A percentile compares a stretch with the other conserved stretches of the same genome.
Conservation (phyloP, 352 stramenopile genomes). For the Globisporangium cylindrosporum region DNA sequence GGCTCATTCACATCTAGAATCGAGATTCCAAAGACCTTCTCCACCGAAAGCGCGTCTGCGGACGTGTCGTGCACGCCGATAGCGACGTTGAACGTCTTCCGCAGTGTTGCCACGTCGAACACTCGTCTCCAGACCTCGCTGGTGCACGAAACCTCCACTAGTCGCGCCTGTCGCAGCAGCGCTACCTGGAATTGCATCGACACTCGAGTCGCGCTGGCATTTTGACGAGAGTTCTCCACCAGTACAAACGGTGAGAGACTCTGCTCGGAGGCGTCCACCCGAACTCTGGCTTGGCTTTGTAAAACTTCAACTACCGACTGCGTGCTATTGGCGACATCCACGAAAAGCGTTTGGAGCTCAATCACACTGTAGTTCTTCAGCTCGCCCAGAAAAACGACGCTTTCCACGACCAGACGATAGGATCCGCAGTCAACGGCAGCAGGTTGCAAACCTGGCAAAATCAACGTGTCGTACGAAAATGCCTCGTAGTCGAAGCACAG, state of each 20-base stretch:
- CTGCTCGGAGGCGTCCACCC: background rate
- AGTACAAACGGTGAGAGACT: background rate
- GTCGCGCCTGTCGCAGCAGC: constrained; percentile 9
- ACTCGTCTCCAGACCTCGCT: constrained; percentile 29
- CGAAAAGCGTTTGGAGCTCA: background rate
- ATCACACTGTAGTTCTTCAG: constrained; percentile 13
- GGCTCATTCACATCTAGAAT: constrained; percentile 13
- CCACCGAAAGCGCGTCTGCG: constrained; percentile 16
- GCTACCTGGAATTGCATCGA: constrained; percentile 6
- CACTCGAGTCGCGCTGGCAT: background rate
- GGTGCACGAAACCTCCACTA: constrained; percentile 30
- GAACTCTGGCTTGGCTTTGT: constrained; percentile 3
- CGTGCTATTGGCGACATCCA: background rate
- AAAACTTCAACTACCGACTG: background rate
- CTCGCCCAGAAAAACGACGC: constrained; percentile 4
- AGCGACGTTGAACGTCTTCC: constrained; percentile 33
- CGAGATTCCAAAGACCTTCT: constrained; percentile 17
- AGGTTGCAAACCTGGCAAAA: background rate
- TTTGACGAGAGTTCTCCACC: background rate
- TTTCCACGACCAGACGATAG: background rate
- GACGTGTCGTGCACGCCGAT: constrained; percentile 43
- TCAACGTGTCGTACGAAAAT: constrained; percentile 28
- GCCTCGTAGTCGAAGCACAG: constrained; percentile 55
- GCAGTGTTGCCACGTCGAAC: constrained; percentile 31
- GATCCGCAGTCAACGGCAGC: constrained; percentile 1